Evolutionary conservation across 345 rosid species (phyloP).

Genomic region (Limnanthes douglasii): DNA sequence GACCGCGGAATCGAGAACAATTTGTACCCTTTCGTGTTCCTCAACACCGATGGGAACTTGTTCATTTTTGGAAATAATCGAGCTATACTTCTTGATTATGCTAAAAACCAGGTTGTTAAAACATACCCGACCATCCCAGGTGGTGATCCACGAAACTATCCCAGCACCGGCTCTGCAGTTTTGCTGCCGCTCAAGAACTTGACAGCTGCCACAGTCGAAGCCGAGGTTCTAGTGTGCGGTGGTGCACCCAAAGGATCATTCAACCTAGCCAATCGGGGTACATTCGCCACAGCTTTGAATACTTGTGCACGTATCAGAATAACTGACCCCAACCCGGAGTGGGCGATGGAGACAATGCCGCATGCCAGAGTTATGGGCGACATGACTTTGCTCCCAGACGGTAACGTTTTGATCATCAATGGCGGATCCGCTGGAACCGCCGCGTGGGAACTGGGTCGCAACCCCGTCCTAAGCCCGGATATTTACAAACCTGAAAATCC

Average conservation of each 20-base stretch:
- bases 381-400: slow-evolving; percentile 28
- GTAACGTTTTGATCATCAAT: slow-evolving; percentile 22
- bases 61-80: slow-evolving; percentile 35
- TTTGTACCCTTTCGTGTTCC: slow-evolving; percentile 39
- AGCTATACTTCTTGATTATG: slow-evolving; percentile 27
- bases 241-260: slow-evolving; percentile 14
- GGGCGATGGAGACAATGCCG: slow-evolving; percentile 29
- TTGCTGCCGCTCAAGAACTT: slow-evolving; percentile 35
- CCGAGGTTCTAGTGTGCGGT: slow-evolving; percentile 22
- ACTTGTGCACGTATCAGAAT: slow-evolving; percentile 11
- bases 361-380: slow-evolving; percentile 29
- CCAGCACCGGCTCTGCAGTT: slow-evolving; percentile 39
- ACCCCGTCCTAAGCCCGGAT: slow-evolving; percentile 10
- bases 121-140: slow-evolving; percentile 33
- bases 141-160: slow-evolving; percentile 31
- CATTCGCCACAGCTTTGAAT: slow-evolving; percentile 3
- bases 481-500: slow-evolving; percentile 12
- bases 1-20: slow-evolving; percentile 14
- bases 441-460: slow-evolving; percentile 6
- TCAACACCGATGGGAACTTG: slow-evolving; percentile 25
- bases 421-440: slow-evolving; percentile 21
- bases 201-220: slow-evolving; percentile 8
- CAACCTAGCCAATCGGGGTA: slow-evolving; percentile 4
- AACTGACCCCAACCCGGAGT: slow-evolving; percentile 2
- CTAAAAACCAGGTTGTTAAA: slow-evolving; percentile 12